Evolutionary conservation across 2,329 filamentous ascomycete species (phyloP).

Genomic region (Grosmannia penicillata): DNA sequence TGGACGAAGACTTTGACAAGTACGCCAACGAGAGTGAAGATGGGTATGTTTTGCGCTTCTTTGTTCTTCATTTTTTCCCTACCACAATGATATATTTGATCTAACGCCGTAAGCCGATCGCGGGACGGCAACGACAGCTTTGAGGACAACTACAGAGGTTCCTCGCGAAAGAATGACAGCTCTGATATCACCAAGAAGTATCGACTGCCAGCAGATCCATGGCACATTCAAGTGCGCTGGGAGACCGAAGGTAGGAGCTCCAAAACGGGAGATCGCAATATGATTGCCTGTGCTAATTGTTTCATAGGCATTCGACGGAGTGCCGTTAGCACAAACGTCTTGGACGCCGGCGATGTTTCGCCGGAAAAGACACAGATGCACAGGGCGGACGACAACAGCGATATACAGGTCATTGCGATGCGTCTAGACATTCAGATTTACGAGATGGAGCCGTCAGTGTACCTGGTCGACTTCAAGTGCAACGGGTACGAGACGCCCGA

Average conservation of each 20-base stretch:
- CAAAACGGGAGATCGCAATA: too few relatives aligned
- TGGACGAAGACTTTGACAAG: constrained; percentile 43
- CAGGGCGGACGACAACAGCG: constrained; percentile 25
- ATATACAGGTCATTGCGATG: constrained; percentile 65
- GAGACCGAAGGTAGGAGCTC: constrained; percentile 68
- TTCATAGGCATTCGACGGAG: constrained; percentile 26
- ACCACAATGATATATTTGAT: background rate
- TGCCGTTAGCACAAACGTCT: constrained; percentile 17
- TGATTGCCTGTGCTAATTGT: too few relatives aligned
- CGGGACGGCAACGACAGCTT: constrained; percentile 10
- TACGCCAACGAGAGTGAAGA: constrained; percentile 24
- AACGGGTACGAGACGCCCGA: constrained; percentile 79
- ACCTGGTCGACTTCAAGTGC: constrained; percentile 96
- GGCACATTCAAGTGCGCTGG: constrained; percentile 87
- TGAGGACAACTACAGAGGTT: constrained; percentile 16
- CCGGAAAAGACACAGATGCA: constrained; percentile 28
- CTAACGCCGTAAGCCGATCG: background rate
- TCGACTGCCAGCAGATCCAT: constrained; percentile 80
- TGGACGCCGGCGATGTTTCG: constrained; percentile 16
- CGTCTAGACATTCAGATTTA: constrained; percentile 96
- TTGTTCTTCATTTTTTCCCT: background rate
- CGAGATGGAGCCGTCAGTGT: constrained; percentile 81
- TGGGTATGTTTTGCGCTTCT: constrained; percentile 17
- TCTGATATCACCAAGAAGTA: constrained; percentile 50
- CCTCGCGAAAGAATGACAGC: constrained; percentile 19